phyloP scores from a whole-genome alignment of 352 stramenopile species.

The Globisporangium emineosum region DNA sequence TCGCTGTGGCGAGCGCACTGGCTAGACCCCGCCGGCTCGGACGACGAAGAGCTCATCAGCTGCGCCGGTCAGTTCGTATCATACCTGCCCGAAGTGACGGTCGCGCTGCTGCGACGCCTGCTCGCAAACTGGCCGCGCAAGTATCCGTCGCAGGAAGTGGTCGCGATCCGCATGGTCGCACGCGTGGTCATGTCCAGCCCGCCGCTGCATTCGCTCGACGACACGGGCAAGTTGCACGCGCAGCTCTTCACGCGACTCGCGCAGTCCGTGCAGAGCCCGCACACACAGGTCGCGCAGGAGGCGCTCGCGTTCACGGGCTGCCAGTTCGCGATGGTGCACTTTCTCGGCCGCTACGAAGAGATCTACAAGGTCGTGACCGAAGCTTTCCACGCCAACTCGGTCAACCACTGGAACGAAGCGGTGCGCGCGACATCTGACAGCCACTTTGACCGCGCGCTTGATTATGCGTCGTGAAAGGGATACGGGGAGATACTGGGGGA shows the following conservation, averaged over 20 bases:
- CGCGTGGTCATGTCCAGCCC: constrained; percentile 82
- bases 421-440: constrained; percentile 65
- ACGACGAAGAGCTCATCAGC: constrained; percentile 82
- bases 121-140: constrained; percentile 61
- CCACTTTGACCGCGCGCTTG: constrained; percentile 73
- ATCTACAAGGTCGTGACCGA: constrained; percentile 66
- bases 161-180: constrained; percentile 79
- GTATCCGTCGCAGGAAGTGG: constrained; percentile 65
- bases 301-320: constrained; percentile 80
- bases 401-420: constrained; percentile 68
- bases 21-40: constrained; percentile 67
- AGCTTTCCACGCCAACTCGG: constrained; percentile 58
- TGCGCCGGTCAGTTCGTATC: constrained; percentile 84
- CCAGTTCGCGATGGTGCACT: constrained; percentile 78
- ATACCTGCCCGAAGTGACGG: constrained; percentile 65
- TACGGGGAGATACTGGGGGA: background rate
- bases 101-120: constrained; percentile 48
- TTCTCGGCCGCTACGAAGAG: constrained; percentile 55
- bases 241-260: constrained; percentile 62
- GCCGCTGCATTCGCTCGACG: constrained; percentile 48
- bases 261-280: constrained; percentile 48
- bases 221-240: constrained; percentile 27
- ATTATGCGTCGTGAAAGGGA: constrained; percentile 47
- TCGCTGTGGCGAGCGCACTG: constrained; percentile 74
- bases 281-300: constrained; percentile 77